These are phyloP conservation scores for Chaetomidium leptoderma DNA, from an alignment of 495 filamentous ascomycete genomes.

Conservation along the genomic window DNA sequence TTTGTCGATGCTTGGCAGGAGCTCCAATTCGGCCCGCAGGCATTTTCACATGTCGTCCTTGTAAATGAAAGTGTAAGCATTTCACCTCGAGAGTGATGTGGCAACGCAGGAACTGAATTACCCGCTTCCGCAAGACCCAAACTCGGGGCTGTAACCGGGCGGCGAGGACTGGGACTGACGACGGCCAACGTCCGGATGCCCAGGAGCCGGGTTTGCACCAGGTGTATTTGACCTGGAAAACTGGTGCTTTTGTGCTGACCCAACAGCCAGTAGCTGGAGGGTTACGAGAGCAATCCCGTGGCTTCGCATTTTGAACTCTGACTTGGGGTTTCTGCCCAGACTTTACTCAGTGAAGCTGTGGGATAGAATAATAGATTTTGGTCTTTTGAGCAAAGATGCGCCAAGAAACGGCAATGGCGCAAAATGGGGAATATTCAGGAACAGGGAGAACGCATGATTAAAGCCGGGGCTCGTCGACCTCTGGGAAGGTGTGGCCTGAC, in stretches of 20 bases:
- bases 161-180: conserved; percentile 26
- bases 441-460: conserved; percentile 8
- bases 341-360: too few relatives aligned
- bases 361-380: too few relatives aligned
- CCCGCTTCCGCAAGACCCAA: conserved; percentile 29
- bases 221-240: conserved; percentile 24
- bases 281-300: not conserved
- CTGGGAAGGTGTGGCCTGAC: conserved; percentile 7
- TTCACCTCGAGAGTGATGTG: too few relatives aligned
- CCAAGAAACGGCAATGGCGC: conserved; percentile 4
- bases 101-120: too few relatives aligned
- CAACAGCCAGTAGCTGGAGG: conserved; percentile 4
- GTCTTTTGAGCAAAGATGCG: not conserved
- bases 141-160: conserved; percentile 32
- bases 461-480: not conserved
- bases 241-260: conserved; percentile 13
- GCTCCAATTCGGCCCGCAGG: conserved; percentile 28
- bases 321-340: not conserved
- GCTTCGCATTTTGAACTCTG: conserved; percentile 5
- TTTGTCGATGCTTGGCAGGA: conserved; percentile 28
- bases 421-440: conserved; percentile 9
- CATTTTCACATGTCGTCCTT: conserved; percentile 28
- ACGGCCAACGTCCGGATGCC: conserved; percentile 14
- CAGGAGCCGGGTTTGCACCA: not conserved
- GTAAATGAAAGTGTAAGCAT: too few relatives aligned